These are phyloP conservation scores for Xylaria polymorpha DNA, from an alignment of 2,329 filamentous ascomycete genomes.

Conservation along the genomic window DNA sequence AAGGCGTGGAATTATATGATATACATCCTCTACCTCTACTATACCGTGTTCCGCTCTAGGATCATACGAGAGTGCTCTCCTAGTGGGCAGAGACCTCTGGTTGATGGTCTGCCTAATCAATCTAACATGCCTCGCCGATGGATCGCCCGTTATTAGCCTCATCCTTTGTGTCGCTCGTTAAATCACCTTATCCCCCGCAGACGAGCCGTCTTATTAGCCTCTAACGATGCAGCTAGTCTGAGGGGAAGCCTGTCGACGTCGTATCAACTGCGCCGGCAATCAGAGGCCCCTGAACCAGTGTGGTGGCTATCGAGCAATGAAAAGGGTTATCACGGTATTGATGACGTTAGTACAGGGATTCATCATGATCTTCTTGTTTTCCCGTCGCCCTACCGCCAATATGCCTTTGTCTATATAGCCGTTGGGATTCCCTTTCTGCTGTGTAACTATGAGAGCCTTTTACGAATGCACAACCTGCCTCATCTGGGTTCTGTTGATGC, in stretches of 20 bases:
- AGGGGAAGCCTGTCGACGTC: slow-evolving; percentile 48
- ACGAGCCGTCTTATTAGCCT: slow-evolving; percentile 38
- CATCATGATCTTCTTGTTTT: not conserved
- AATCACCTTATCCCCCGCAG: slow-evolving; percentile 32
- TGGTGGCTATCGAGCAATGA: slow-evolving; percentile 19
- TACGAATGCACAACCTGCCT: slow-evolving; percentile 12
- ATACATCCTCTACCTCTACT: slow-evolving; percentile 9
- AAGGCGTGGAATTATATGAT: slow-evolving; percentile 23
- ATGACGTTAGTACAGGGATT: slow-evolving; percentile 18
- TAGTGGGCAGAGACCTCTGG: slow-evolving; percentile 18
- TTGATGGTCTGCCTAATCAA: slow-evolving; percentile 18
- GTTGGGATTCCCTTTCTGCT: slow-evolving; percentile 29
- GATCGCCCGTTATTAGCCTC: slow-evolving; percentile 25
- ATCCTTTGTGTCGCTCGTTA: not conserved
- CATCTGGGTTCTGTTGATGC: slow-evolving; percentile 3
- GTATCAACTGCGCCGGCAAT: slow-evolving; percentile 38
- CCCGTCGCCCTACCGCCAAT: slow-evolving; percentile 10
- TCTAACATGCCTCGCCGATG: slow-evolving; percentile 14
- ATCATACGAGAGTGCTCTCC: slow-evolving; percentile 15
- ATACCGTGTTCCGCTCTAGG: not conserved
- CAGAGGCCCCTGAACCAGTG: slow-evolving; percentile 10
- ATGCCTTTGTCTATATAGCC: slow-evolving; percentile 34
- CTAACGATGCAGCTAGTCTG: slow-evolving; percentile 39
- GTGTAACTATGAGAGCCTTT: slow-evolving; percentile 31
- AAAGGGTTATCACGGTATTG: slow-evolving; percentile 1